Conservation (phyloP, 495 filamentous ascomycete genomes). For the Aspergillus diversus region DNA sequence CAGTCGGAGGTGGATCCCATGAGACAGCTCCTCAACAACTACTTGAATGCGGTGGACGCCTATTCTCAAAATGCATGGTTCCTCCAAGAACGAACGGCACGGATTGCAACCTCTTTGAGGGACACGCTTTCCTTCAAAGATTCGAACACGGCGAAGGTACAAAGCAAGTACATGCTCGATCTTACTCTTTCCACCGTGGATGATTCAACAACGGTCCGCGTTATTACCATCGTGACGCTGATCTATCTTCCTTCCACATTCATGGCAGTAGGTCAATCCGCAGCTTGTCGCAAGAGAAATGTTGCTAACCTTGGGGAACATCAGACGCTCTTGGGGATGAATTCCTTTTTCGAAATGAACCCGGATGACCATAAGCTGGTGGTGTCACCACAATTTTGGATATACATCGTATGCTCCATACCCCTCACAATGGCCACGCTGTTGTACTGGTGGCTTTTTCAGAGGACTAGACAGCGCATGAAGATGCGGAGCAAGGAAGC, state of each 20-base stretch:
- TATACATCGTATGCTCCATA: conserved; percentile 34
- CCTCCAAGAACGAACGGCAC: conserved; percentile 36
- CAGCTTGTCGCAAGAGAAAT: neutral
- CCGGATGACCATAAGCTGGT: conserved; percentile 26
- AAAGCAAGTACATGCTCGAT: conserved; percentile 44
- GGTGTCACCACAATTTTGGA: conserved; percentile 40
- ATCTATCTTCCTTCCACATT: conserved; percentile 50
- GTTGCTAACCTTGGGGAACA: conserved; percentile 9
- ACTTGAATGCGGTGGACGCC: conserved; percentile 18
- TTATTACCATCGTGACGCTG: conserved; percentile 46
- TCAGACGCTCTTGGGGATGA: conserved; percentile 45
- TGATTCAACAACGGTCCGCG: conserved; percentile 36
- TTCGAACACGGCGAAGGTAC: conserved; percentile 37
- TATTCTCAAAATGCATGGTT: conserved; percentile 34
- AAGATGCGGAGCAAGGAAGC: neutral
- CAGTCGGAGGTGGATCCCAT: conserved; percentile 5
- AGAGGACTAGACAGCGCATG: conserved; percentile 13
- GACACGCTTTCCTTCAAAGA: conserved; percentile 44
- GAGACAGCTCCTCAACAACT: conserved; percentile 24
- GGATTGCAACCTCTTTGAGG: conserved; percentile 36
- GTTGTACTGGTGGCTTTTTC: conserved; percentile 28
- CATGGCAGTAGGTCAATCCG: conserved; percentile 40
- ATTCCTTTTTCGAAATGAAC: conserved; percentile 40
- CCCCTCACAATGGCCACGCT: conserved; percentile 35
- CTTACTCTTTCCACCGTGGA: conserved; percentile 44